Base-by-base conservation (phyloP, 768 basidiomycete genomes). In the Tricholoma flavovirens region DNA sequence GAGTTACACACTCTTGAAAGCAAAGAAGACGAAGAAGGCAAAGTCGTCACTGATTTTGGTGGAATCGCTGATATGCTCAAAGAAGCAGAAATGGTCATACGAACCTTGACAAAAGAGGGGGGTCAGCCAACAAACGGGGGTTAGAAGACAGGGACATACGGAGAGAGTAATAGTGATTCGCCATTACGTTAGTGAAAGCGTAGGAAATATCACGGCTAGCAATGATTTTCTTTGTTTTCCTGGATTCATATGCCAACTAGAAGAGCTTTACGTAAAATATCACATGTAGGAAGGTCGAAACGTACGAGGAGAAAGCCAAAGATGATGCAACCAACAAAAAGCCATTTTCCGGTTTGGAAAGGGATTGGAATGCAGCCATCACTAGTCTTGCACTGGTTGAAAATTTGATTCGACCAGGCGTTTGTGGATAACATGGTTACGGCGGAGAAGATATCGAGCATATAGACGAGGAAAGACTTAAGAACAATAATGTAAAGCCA, bases 11-110 rank as follows among this genome's bases (percentile, higher is more conserved):
- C 96, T 96, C 79, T 99, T 99, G 82, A 99, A 98, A 0, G 89
- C 90, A 74, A 99, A 99, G 83, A 98, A 99, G 67, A 98, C 83
- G 72, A 97, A 99, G 80, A 98, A 98, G 32, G 96, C 95, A 72
- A 99, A 94, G 66, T 97, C 93, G 68, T 99, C 97, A 71, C 88
- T 94, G 59, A 84, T 86, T 80, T 96, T 98, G 29, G 93, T 94
- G 24, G 97, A 98, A 66, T 91, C 87, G 66, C 86, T 86, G 72
- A 99, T 97, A 63, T 98, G 93, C 63, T 90, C 87, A 69, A 98
- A 98, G 78, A 99, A 94, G 72, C 97, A 98, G 70, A 98, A 98
- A 69, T 96, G 91, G 69, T 96, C 88, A 71, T 98, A 99, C 40
- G 90, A 93, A 53, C 91, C 93, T 95, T 35, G 45, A 55, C 38